These are phyloP conservation scores for Naganishia randhawae DNA, from an alignment of 768 basidiomycete species.

Conservation along the genomic window DNA sequence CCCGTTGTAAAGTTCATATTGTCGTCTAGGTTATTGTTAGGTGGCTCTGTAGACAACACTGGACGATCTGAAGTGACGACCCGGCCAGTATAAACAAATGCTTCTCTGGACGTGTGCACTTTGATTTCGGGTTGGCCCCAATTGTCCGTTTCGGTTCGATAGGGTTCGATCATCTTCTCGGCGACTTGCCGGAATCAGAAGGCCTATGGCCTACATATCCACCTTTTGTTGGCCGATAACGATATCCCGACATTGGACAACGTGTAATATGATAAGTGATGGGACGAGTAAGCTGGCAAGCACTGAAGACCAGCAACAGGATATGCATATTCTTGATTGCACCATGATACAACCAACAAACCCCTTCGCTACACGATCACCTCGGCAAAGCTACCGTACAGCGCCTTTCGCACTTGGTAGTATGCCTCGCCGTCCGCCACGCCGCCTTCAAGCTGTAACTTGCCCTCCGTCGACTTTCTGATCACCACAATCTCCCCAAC, in stretches of 20 bases:
- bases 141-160: neutral
- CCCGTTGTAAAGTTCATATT: constrained; percentile 50
- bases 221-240: too few species aligned
- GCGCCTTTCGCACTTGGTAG: constrained; percentile 79
- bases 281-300: too few species aligned
- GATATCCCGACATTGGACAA: too few species aligned
- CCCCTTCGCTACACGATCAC: constrained; percentile 56
- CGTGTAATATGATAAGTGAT: neutral
- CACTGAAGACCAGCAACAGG: too few species aligned
- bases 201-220: too few species aligned
- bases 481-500: constrained; percentile 64
- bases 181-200: neutral
- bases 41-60: too few species aligned
- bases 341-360: neutral
- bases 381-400: constrained; percentile 85
- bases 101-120: neutral
- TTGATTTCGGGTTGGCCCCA: neutral
- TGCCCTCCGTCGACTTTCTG: constrained; percentile 76
- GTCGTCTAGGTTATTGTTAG: neutral
- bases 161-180: constrained; percentile 22
- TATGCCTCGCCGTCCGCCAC: constrained; percentile 70
- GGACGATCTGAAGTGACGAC: too few species aligned
- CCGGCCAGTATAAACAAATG: too few species aligned
- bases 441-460: constrained; percentile 82
- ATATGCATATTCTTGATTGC: neutral